Evolutionary conservation across 2,329 filamentous ascomycete species (phyloP), one percentile per base, ranked within the genome.

Genomic region (Penicillium capsulatum): DNA sequence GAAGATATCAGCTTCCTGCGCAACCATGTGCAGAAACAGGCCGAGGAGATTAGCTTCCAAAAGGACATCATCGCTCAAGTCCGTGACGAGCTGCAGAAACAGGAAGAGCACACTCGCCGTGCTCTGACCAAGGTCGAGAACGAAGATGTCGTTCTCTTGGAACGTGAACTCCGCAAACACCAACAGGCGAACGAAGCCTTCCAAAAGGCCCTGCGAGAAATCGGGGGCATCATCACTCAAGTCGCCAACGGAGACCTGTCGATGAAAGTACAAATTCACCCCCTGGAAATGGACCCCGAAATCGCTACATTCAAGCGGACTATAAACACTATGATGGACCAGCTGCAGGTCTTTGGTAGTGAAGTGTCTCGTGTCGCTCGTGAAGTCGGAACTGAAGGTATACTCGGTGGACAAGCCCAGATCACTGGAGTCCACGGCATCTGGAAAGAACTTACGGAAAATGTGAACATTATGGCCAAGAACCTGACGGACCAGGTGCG

Each of bases 261-360:
- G 65, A 96, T 95, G 75, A 94, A 95, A 70, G 91, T 96, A 48
- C 81, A 91, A 58, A 94, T 97, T 65, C 92, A 96, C 63, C 86
- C 86, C 3, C 84, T 94, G 52, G 91, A 97, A 71, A 92, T 96
- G 84, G 91, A 97, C 74, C 89, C 90, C 17, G 91, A 97, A 74
- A 97, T 97, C 59, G 92, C 89, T 17, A 90, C 88, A 7, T 97
- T 97, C 74, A 97, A 97, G 71, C 83, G 88, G 57, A 96, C 91
- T 47, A 97, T 97, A 71, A 97, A 97, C 65, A 94, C 86, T 53
- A 97, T 97, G 91, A 94, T 97, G 80, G 91, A 97, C 62, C 91
- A 96, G 67, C 76, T 97, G 44, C 90, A 96, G 63, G 86, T 94
- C 44, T 97, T 97, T 66, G 91, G 91, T 50, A 94, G 87, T 66